Evolutionary conservation across 169 alveolate genomes (phyloP), one percentile per base, ranked within the genome.

Genomic region (Eimeria falciformis): DNA sequence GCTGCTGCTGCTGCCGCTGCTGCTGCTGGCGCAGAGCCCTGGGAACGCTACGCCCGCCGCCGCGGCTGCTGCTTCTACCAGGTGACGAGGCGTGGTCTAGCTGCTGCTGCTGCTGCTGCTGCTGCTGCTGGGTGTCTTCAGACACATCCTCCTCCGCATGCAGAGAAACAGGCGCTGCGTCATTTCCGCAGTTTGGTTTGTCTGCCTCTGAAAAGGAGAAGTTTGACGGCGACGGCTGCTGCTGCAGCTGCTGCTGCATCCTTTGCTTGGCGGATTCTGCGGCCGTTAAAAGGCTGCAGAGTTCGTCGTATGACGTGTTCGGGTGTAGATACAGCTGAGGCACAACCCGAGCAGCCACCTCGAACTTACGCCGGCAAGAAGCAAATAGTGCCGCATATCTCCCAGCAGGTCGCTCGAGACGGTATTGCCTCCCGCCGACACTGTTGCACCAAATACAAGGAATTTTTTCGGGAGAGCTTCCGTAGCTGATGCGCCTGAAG

Each of bases 351-450:
- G 91, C 66, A 11, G 91, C 91, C 6, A 84, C 82, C 66, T 84
- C 91, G 23, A 84, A 84, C 66, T 50, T 65, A 25, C 23, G 33
- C 47, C 27, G 58, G 25, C 37, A 58, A 37, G 91, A 84, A 47
- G 71, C 81, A 7, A 84, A 55, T 3, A 84, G 66, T 11, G 91
- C 55, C 7, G 66, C 91, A 43, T 84, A 84, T 0, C 91, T 81
- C 2, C 91, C 91, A 5, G 91, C 91, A 0, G 91, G 91, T 53
- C 71, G 37, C 91, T 84, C 91, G 27, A 84, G 40, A 69, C 91
- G 91, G 53, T 84, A 84, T 66, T 47, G 47, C 55, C 91, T 81
- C 29, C 71, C 71, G 23, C 33, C 14, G 45, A 68, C 25, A 33
- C 81, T 56, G 37, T 43, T 29, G 17, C 71, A 50, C 91, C 91